phyloP scores from a whole-genome alignment of 805 yeast species.

The Lipomyces sp. region DNA sequence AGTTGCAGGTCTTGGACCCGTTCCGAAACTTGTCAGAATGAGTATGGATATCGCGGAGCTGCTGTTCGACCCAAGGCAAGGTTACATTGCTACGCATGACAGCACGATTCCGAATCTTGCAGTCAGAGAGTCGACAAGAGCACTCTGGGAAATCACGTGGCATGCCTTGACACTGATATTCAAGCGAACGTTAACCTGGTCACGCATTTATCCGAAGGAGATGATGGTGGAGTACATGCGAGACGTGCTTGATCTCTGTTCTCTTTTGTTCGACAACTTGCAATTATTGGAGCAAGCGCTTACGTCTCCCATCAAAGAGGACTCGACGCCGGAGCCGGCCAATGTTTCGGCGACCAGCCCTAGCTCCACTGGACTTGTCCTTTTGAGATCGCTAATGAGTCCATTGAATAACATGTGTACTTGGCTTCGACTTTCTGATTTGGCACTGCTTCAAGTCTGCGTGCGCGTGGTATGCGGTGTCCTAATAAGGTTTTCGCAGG shows the following conservation, averaged over 20 bases:
- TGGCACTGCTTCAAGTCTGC: constrained; percentile 67
- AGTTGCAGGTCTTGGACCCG: constrained; percentile 60
- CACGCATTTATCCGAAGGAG: constrained; percentile 53
- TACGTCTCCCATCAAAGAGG: constrained; percentile 35
- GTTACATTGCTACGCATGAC: constrained; percentile 45
- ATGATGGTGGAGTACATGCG: constrained; percentile 77
- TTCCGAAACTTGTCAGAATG: constrained; percentile 70
- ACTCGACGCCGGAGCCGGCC: constrained; percentile 28
- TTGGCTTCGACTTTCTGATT: constrained; percentile 82
- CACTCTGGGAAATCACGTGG: constrained; percentile 76
- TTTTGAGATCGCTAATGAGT: constrained; percentile 55
- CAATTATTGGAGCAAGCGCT: constrained; percentile 46
- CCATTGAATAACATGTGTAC: constrained; percentile 66
- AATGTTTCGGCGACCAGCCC: constrained; percentile 14
- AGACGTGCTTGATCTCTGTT: constrained; percentile 78
- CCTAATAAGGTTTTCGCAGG: constrained; percentile 59
- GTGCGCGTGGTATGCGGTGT: constrained; percentile 65
- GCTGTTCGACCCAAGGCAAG: constrained; percentile 63
- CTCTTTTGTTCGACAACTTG: constrained; percentile 62
- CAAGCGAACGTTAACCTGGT: constrained; percentile 70
- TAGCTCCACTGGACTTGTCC: constrained; percentile 25
- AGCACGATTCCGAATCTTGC: constrained; percentile 33
- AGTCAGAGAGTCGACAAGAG: constrained; percentile 37
- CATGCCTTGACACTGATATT: constrained; percentile 64
- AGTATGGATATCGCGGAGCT: constrained; percentile 68